phyloP scores from a whole-genome alignment of 352 stramenopile genomes.

The Pythium utonaiense region DNA sequence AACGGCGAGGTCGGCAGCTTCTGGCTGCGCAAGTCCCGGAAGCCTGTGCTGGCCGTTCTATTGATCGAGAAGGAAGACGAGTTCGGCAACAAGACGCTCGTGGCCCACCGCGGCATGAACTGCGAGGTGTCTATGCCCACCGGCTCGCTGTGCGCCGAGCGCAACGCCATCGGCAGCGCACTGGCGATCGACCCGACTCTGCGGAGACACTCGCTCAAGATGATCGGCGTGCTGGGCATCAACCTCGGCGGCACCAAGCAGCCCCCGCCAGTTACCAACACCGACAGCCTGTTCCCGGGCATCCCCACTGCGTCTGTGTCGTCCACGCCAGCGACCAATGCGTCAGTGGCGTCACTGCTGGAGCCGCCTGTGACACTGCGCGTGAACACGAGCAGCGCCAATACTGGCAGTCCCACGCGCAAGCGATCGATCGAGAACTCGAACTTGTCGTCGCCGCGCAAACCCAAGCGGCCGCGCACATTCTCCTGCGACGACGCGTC shows the following conservation, averaged over 20 bases:
- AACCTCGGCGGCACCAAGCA: slow-evolving; percentile 34
- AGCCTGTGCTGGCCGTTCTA: slow-evolving; percentile 96
- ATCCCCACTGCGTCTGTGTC: too few relatives aligned
- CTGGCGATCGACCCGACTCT: slow-evolving; percentile 93
- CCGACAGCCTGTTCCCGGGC: slow-evolving; percentile 4
- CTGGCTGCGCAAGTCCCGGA: slow-evolving; percentile 98
- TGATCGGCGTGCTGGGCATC: slow-evolving; percentile 94
- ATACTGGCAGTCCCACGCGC: slow-evolving; percentile 6
- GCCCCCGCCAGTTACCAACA: slow-evolving; percentile 5
- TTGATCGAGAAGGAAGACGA: slow-evolving; percentile 88
- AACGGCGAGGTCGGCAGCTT: slow-evolving; percentile 92
- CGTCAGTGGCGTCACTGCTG: slow-evolving; percentile 3
- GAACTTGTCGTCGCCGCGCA: slow-evolving; percentile 36
- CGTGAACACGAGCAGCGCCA: not conserved
- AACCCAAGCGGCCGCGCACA: slow-evolving; percentile 80
- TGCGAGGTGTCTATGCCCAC: slow-evolving; percentile 98
- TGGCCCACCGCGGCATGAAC: slow-evolving; percentile 96
- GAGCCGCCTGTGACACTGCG: slow-evolving; percentile 6
- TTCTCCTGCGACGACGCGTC: slow-evolving; percentile 75
- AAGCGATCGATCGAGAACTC: slow-evolving; percentile 15
- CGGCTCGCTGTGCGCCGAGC: slow-evolving; percentile 94
- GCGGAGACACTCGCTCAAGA: slow-evolving; percentile 89
- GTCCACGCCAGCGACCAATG: slow-evolving; percentile 7
- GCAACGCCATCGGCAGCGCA: slow-evolving; percentile 97
- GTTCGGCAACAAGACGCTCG: slow-evolving; percentile 39